These are phyloP conservation scores for Cucumis hystrix DNA, from an alignment of 306 rosid species.

Conservation along the genomic window DNA sequence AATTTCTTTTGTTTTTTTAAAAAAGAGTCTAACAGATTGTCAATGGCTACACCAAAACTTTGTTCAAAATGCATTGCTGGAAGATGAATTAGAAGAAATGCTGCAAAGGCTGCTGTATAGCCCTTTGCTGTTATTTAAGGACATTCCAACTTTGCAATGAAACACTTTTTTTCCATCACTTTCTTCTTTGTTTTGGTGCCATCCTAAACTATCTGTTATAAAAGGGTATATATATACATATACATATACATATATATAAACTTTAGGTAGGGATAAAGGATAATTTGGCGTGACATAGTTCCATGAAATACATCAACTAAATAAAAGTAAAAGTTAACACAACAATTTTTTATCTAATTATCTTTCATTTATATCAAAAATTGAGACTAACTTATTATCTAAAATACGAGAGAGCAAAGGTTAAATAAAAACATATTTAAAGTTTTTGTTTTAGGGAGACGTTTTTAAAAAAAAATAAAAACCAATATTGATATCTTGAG, in stretches of 20 bases:
- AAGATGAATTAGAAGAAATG: background rate
- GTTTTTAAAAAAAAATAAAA: too few relatives aligned
- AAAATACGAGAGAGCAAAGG: too few relatives aligned
- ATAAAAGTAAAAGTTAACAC: background rate
- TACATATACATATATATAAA: too few relatives aligned
- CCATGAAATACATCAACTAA: background rate
- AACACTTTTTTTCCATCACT: too few relatives aligned
- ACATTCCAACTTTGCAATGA: background rate
- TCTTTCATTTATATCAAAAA: too few relatives aligned
- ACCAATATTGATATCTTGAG: too few relatives aligned
- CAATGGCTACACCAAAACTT: background rate
- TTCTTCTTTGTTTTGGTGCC: background rate
- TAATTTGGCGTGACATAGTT: background rate
- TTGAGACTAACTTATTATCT: too few relatives aligned
- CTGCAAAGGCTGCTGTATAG: background rate
- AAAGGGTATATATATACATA: background rate
- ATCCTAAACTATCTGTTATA: background rate
- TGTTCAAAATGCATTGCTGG: background rate
- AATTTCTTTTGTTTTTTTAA: background rate
- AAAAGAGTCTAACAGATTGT: background rate
- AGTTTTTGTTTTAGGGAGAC: too few relatives aligned
- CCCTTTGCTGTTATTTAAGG: background rate
- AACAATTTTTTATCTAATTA: background rate
- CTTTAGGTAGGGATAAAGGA: background rate
- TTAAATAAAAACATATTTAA: too few relatives aligned